Percentiles rank a stretch among this genome's conserved stretches.
Evolutionary conservation across 345 rosid species (phyloP).

Genomic region (Gossypium australe): DNA sequence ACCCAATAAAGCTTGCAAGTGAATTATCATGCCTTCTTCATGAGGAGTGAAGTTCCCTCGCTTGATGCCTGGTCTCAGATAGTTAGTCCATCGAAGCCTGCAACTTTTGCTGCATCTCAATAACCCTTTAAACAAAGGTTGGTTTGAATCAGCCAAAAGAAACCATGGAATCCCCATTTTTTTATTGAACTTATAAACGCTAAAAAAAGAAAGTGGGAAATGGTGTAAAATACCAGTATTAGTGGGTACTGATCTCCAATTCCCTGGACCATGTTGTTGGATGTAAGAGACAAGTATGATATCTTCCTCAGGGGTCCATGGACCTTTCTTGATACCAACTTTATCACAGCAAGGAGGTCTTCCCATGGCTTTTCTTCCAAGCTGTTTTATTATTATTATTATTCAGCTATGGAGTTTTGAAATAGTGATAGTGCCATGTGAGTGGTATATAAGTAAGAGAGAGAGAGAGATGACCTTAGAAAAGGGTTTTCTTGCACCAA

Average conservation of each 20-base stretch:
- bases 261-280: conserved; percentile 94
- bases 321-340: conserved; percentile 93
- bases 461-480: conserved; percentile 1
- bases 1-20: conserved; percentile 97
- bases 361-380: conserved; percentile 42
- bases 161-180: not conserved
- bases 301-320: conserved; percentile 99
- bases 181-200: not conserved
- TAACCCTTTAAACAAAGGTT: conserved; percentile 42
- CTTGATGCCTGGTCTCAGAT: conserved; percentile 96
- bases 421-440: conserved; percentile 22
- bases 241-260: conserved; percentile 95
- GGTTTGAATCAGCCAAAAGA: not conserved
- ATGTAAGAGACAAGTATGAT: conserved; percentile 88
- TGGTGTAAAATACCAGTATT: conserved; percentile 55
- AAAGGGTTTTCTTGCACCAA: conserved; percentile 20
- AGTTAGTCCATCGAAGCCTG: conserved; percentile 99
- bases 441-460: conserved; percentile 12
- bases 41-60: conserved; percentile 94
- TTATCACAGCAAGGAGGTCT: conserved; percentile 93
- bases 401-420: conserved; percentile 23
- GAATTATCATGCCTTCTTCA: conserved; percentile 98
- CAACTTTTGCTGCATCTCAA: conserved; percentile 96
- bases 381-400: not conserved
- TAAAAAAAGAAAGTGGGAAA: not conserved